Evolutionary conservation across 495 filamentous ascomycete species (phyloP).

Genomic region (Evernia prunastri): DNA sequence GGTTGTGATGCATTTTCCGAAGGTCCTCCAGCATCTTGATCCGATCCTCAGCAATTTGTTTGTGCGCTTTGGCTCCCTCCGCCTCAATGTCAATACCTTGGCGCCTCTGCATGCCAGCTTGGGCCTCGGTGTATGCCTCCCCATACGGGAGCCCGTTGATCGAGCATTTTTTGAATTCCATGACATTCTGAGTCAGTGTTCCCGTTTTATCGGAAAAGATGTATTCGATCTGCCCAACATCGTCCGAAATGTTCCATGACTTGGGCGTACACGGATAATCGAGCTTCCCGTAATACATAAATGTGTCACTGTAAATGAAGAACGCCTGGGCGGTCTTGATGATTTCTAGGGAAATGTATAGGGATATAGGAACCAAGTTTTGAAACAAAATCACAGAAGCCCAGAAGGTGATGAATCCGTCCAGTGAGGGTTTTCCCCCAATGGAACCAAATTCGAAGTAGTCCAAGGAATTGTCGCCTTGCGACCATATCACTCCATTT

Average conservation of each 20-base stretch:
- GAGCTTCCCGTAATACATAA: slow-evolving; percentile 94
- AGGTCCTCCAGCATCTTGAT: slow-evolving; percentile 63
- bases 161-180: slow-evolving; percentile 99
- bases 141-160: slow-evolving; percentile 93
- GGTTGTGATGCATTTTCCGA: slow-evolving; percentile 76
- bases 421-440: slow-evolving; percentile 65
- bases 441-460: slow-evolving; percentile 87
- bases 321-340: slow-evolving; percentile 87
- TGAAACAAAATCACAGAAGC: slow-evolving; percentile 91
- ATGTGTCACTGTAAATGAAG: slow-evolving; percentile 93
- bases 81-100: slow-evolving; percentile 78
- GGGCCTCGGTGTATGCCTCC: slow-evolving; percentile 94
- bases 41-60: slow-evolving; percentile 74
- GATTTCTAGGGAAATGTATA: slow-evolving; percentile 97
- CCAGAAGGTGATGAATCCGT: slow-evolving; percentile 95
- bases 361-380: slow-evolving; percentile 96
- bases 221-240: slow-evolving; percentile 97
- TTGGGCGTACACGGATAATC: slow-evolving; percentile 95
- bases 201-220: slow-evolving; percentile 99
- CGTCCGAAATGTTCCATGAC: slow-evolving; percentile 98
- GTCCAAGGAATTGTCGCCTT: slow-evolving; percentile 63
- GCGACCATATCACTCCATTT: slow-evolving; percentile 75
- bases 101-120: slow-evolving; percentile 89
- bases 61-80: slow-evolving; percentile 63
- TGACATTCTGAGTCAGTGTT: slow-evolving; percentile 96